Conservation (phyloP, 208 protist genomes). For the Porcisia deanei region DNA sequence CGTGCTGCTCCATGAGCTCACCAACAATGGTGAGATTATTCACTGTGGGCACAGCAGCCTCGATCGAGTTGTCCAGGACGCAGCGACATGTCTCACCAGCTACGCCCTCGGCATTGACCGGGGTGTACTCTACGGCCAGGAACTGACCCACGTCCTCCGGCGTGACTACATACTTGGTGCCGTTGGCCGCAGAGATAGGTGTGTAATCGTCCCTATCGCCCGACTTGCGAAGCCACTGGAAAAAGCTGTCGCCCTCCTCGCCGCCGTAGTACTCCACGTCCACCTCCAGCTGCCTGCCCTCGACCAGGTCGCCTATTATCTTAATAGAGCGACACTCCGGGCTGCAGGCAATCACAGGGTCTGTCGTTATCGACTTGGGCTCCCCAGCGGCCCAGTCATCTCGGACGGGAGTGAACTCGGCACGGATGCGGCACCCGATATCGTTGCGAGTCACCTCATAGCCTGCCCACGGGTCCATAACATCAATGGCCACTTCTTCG, state of each 20-base stretch:
- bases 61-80: constrained; percentile 88
- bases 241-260: constrained; percentile 85
- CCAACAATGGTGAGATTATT: constrained; percentile 71
- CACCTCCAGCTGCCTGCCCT: constrained; percentile 83
- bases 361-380: constrained; percentile 68
- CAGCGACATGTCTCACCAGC: constrained; percentile 91
- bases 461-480: constrained; percentile 75
- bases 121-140: constrained; percentile 92
- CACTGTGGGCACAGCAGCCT: constrained; percentile 62
- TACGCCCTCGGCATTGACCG: constrained; percentile 78
- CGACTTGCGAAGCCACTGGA: constrained; percentile 90
- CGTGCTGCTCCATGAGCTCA: constrained; percentile 66
- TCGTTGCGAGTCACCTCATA: constrained; percentile 82
- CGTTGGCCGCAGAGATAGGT: constrained; percentile 80
- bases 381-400: constrained; percentile 91
- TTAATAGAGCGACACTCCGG: constrained; percentile 90
- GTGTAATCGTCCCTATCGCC: constrained; percentile 63
- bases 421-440: constrained; percentile 86
- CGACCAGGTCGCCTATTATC: constrained; percentile 87
- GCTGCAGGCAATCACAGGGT: constrained; percentile 56
- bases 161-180: constrained; percentile 74
- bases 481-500: constrained; percentile 67
- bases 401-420: constrained; percentile 86
- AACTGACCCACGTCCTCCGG: constrained; percentile 86
- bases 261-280: constrained; percentile 87